phyloP scores from a whole-genome alignment of 1,284 basidiomycete genomes.

The Garcileccinum viscosum region DNA sequence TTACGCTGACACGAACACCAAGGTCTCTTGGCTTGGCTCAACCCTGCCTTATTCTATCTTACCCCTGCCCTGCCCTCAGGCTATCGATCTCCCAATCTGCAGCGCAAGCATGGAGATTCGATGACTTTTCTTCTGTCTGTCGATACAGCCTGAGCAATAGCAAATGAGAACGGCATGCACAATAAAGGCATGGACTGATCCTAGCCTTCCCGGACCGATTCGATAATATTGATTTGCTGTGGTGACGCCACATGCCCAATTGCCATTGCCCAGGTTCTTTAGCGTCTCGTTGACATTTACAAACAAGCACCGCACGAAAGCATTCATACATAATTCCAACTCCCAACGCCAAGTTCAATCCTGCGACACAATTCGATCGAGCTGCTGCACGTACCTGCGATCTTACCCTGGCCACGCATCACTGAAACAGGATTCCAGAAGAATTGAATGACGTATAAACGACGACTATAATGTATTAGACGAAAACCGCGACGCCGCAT shows the following conservation, averaged over 20 bases:
- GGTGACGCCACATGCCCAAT: neutral
- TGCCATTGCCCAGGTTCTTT: neutral
- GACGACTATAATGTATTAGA: slow-evolving; percentile 44
- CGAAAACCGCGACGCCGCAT: slow-evolving; percentile 23
- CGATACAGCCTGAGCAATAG: neutral
- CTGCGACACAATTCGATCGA: neutral
- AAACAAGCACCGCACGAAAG: neutral
- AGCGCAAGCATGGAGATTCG: neutral
- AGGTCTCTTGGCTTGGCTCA: too few species aligned
- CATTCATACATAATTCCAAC: neutral
- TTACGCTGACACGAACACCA: neutral
- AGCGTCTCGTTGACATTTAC: neutral
- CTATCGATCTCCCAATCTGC: neutral
- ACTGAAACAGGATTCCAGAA: neutral
- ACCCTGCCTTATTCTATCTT: neutral
- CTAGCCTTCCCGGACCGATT: neutral
- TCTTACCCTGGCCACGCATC: neutral
- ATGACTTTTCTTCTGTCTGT: neutral
- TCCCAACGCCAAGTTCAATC: too few species aligned
- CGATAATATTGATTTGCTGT: neutral
- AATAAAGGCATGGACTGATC: neutral
- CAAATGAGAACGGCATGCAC: neutral
- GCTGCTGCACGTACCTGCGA: neutral
- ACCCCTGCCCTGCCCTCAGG: neutral
- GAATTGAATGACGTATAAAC: slow-evolving; percentile 35